Percentiles rank a stretch among this genome's conserved stretches.
Conservation (phyloP, 805 yeast genomes). For the Zygotorulaspora sp. region DNA sequence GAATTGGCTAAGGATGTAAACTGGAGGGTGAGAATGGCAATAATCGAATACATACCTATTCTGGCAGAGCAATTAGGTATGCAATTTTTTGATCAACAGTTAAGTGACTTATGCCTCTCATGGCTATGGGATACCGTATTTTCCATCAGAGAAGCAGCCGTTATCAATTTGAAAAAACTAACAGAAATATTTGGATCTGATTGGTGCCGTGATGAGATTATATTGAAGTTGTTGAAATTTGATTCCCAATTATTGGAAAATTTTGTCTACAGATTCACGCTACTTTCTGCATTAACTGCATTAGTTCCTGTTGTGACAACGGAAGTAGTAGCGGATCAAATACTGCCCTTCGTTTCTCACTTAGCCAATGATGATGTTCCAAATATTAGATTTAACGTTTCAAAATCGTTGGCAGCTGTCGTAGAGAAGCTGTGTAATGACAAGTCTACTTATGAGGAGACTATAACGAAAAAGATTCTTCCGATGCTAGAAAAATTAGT, state of each 20-base stretch:
- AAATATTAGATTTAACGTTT: constrained; percentile 91
- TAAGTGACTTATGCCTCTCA: constrained; percentile 86
- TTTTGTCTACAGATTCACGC: constrained; percentile 88
- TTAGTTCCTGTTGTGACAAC: constrained; percentile 66
- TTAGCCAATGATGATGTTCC: constrained; percentile 82
- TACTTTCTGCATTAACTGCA: constrained; percentile 81
- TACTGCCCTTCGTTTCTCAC: constrained; percentile 74
- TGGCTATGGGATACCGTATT: constrained; percentile 98
- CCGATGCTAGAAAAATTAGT: constrained; percentile 62
- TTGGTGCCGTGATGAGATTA: constrained; percentile 86
- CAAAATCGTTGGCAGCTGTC: constrained; percentile 68
- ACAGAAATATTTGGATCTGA: constrained; percentile 85
- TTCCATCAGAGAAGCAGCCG: constrained; percentile 96
- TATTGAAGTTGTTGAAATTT: constrained; percentile 61
- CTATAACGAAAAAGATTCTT: constrained; percentile 49
- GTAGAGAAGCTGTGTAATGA: constrained; percentile 48
- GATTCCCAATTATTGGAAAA: constrained; percentile 45
- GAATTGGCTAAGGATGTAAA: constrained; percentile 94
- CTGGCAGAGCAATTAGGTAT: constrained; percentile 93
- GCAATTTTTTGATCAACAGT: constrained; percentile 85
- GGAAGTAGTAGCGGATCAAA: constrained; percentile 52
- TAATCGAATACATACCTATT: constrained; percentile 92
- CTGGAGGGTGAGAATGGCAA: constrained; percentile 97
- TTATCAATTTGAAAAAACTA: constrained; percentile 69
- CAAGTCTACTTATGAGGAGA: constrained; percentile 26